Conservation (phyloP, 1,139 yeast genomes). For the Zygosaccharomyces sapae region DNA sequence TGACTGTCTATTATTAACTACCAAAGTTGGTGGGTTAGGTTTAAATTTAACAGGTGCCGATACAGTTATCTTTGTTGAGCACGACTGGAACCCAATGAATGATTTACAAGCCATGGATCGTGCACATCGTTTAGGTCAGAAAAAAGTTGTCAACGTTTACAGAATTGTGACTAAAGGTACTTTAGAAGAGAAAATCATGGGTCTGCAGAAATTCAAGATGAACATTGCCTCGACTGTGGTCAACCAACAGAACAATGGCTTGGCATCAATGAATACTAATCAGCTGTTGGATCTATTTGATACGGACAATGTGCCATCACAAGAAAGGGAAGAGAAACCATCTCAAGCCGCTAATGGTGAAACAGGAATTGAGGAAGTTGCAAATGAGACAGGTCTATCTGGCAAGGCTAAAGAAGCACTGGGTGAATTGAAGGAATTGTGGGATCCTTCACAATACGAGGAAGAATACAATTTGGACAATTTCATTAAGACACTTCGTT, state of each 20-base stretch:
- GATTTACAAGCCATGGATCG: conserved; percentile 99
- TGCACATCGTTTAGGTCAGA: conserved; percentile 97
- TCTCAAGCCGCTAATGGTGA: conserved; percentile 35
- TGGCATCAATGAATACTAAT: conserved; percentile 94
- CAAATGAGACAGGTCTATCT: conserved; percentile 40
- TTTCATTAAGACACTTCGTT: conserved; percentile 72
- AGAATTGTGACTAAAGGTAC: conserved; percentile 89
- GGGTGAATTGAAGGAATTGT: conserved; percentile 86
- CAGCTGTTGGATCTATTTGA: conserved; percentile 89
- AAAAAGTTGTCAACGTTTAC: conserved; percentile 93
- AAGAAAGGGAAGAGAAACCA: conserved; percentile 34
- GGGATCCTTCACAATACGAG: conserved; percentile 96
- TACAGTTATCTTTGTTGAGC: conserved; percentile 96
- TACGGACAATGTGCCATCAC: conserved; percentile 43
- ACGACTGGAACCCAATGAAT: conserved; percentile 99
- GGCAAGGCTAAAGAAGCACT: conserved; percentile 45
- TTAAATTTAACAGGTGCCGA: conserved; percentile 97
- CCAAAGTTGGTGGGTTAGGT: conserved; percentile 98
- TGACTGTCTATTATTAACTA: conserved; percentile 84
- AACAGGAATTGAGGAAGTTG: conserved; percentile 36
- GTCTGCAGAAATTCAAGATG: conserved; percentile 94
- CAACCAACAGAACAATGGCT: conserved; percentile 92
- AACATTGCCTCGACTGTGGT: conserved; percentile 95
- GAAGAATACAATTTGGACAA: conserved; percentile 94
- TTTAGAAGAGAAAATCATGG: conserved; percentile 96